Conservation (phyloP, 106 monocot species). For the Acorus calamus region DNA sequence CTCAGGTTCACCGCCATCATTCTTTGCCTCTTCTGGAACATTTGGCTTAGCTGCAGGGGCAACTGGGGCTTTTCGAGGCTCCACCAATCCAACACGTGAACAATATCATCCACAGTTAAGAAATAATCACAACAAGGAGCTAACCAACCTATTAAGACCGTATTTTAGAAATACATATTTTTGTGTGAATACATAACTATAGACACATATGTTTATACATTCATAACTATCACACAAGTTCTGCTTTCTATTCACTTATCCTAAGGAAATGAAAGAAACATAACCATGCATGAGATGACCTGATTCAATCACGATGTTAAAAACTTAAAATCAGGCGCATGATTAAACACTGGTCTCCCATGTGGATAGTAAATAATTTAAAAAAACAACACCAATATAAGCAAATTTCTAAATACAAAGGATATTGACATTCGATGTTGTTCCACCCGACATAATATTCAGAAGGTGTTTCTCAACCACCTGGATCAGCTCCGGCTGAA, state of each 20-base stretch:
- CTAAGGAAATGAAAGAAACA: too few species aligned
- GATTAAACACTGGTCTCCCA: too few species aligned
- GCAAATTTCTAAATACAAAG: background rate
- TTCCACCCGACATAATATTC: conserved; percentile 48
- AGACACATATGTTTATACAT: too few species aligned
- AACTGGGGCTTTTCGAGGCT: conserved; percentile 26
- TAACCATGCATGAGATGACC: too few species aligned
- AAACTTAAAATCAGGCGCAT: too few species aligned
- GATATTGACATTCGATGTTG: conserved; percentile 32
- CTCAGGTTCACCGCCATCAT: conserved; percentile 48
- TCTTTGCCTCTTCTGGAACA: conserved; percentile 20
- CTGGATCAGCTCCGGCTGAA: conserved; percentile 81
- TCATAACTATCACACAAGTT: too few species aligned
- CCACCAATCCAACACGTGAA: conserved; percentile 5
- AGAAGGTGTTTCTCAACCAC: conserved; percentile 68
- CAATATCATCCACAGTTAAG: conserved; percentile 20
- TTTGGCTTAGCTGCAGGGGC: conserved; percentile 27
- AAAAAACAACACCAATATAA: background rate
- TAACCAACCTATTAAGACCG: too few species aligned
- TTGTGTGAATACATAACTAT: too few species aligned
- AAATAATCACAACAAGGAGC: background rate
- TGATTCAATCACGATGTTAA: too few species aligned
- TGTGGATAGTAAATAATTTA: too few species aligned
- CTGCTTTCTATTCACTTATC: too few species aligned
- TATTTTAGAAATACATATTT: too few species aligned